Percentiles rank a stretch among this genome's conserved stretches.
phyloP scores from a whole-genome alignment of 108 stramenopile species.

The Discostella stelligeroides region DNA sequence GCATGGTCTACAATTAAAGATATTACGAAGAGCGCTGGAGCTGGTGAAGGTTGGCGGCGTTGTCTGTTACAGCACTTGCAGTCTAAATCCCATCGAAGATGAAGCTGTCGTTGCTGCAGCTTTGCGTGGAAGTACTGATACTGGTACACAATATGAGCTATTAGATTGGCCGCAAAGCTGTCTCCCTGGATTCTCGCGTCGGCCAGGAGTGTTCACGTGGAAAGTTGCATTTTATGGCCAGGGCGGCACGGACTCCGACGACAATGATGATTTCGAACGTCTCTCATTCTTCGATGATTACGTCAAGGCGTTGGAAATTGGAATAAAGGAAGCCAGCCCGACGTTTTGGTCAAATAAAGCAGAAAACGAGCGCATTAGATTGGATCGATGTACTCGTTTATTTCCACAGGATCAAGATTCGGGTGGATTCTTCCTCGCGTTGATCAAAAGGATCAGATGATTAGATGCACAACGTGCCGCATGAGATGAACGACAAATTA shows the following conservation, averaged over 20 bases:
- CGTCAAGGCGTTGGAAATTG: constrained; percentile 40
- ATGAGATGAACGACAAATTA: no score
- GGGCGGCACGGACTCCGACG: constrained; percentile 31
- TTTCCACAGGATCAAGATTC: constrained; percentile 96
- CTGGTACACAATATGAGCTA: constrained; percentile 36
- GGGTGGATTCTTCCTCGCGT: constrained; percentile 95
- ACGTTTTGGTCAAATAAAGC: constrained; percentile 63
- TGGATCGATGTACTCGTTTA: constrained; percentile 82
- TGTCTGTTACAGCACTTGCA: constrained; percentile 87
- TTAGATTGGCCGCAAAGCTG: constrained; percentile 46
- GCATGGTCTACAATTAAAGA: constrained; percentile 78
- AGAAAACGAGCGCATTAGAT: constrained; percentile 17
- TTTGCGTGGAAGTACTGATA: constrained; percentile 21
- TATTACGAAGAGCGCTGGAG: constrained; percentile 67
- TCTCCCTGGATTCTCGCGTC: constrained; percentile 49
- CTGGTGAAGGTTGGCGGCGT: constrained; percentile 74
- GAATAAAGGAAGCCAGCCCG: constrained; percentile 32
- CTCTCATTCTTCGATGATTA: constrained; percentile 57
- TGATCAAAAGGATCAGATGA: constrained; percentile 60
- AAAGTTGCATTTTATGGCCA: constrained; percentile 65
- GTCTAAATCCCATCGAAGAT: constrained; percentile 91
- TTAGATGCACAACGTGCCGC: no score
- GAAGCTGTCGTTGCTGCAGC: constrained; percentile 91
- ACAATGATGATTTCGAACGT: constrained; percentile 40
- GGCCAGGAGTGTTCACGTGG: constrained; percentile 66